Evolutionary conservation across 2,329 filamentous ascomycete species (phyloP), one percentile per base, ranked within the genome.

Genomic region (Thermothelomyces thermophilus): DNA sequence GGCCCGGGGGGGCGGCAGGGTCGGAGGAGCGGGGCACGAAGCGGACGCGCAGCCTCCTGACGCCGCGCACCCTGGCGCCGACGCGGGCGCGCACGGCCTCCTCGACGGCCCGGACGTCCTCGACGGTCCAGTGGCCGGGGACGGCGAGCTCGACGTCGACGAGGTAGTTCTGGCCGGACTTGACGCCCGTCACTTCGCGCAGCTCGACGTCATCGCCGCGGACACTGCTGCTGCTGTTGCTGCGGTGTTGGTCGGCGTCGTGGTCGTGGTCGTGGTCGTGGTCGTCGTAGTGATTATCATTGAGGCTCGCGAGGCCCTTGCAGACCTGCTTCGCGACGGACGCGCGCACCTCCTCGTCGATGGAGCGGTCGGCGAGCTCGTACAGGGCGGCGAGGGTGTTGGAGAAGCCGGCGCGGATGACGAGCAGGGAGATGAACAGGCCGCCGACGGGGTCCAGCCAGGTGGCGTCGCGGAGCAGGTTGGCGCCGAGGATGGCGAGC

Each of bases 391-490:
- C 77, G 47, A 83, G 74, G 0, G 90, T 95, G 70, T 98, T 98
- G 57, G 82, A 82, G 73, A 81, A 86, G 19, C 93, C 93, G 36
- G 90, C 93, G 63, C 86, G 87, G 57, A 97, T 85, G 28, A 98
- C 91, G 80, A 98, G 86, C 54, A 91, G 73, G 13, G 90, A 95
- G 60, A 98, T 97, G 51, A 96, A 72, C 4, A 98, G 76, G 9
- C 93, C 90, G 48, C 93, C 93, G 26, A 97, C 86, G 9, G 93
- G 90, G 67, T 98, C 93, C 44, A 97, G 76, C 90, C 93, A 97
- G 26, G 86, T 80, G 46, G 91, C 90, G 62, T 90, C 85, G 50
- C 84, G 77, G 57, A 96, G 76, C 46, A 94, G 75, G 67, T 97
- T 95, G 41, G 90, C 90, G 39, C 90, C 90, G 16, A 89, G 81